Percentiles rank a stretch among this genome's conserved stretches.
phyloP scores from a whole-genome alignment of 495 filamentous ascomycete genomes.

The Neurospora sp. region DNA sequence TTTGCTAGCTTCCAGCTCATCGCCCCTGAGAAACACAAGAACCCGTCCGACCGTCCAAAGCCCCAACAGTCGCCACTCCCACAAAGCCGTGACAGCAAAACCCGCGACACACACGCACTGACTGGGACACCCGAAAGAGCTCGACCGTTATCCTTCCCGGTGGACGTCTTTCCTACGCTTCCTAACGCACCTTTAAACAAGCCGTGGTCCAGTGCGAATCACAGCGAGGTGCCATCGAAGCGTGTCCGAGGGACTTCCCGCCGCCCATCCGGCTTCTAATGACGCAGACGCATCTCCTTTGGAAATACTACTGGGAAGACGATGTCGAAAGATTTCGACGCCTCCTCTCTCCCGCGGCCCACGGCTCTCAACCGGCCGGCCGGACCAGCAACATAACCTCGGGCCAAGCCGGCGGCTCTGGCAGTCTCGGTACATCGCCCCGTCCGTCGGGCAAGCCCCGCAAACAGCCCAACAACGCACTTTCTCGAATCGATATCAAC shows the following conservation, averaged over 20 bases:
- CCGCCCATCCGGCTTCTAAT: slow-evolving; percentile 53
- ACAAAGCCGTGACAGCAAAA: not conserved
- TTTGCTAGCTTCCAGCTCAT: not conserved
- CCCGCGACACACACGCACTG: not conserved
- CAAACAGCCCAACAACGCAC: slow-evolving; percentile 26
- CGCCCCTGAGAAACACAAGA: not conserved
- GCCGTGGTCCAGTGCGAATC: slow-evolving; percentile 70
- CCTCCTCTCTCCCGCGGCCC: slow-evolving; percentile 58
- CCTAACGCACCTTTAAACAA: slow-evolving; percentile 61
- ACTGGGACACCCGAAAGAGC: not conserved
- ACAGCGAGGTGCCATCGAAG: slow-evolving; percentile 75
- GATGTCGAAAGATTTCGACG: slow-evolving; percentile 86
- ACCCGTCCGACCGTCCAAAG: not conserved
- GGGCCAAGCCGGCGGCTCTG: slow-evolving; percentile 17
- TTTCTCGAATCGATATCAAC: slow-evolving; percentile 69
- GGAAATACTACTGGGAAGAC: slow-evolving; percentile 92
- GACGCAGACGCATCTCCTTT: slow-evolving; percentile 94
- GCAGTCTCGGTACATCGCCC: slow-evolving; percentile 34
- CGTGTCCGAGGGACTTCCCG: slow-evolving; percentile 33
- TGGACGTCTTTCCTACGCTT: slow-evolving; percentile 26
- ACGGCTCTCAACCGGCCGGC: slow-evolving; percentile 36
- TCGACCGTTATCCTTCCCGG: slow-evolving; percentile 1
- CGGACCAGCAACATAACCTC: slow-evolving; percentile 26
- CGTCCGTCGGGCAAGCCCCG: slow-evolving; percentile 33
- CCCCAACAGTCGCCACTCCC: not conserved